Conservation (phyloP, 345 rosid species). For the Psidium friedrichsthalianum region DNA sequence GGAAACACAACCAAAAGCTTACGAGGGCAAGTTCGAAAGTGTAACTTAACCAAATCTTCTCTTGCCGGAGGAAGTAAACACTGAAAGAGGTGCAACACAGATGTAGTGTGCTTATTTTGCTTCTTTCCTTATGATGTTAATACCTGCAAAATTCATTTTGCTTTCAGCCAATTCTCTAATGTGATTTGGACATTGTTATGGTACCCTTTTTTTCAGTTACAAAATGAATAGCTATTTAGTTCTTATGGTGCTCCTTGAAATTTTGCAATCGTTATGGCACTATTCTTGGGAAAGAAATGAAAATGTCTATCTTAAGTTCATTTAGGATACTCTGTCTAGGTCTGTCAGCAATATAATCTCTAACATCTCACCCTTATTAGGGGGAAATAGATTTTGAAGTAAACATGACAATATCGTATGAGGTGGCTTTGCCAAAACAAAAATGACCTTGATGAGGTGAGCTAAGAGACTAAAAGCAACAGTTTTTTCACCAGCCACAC, state of each 20-base stretch:
- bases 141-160: background rate
- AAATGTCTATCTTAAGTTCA: background rate
- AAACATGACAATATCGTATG: background rate
- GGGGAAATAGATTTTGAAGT: background rate
- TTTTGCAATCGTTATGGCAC: background rate
- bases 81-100: constrained; percentile 52
- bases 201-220: background rate
- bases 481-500: background rate
- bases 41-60: constrained; percentile 56
- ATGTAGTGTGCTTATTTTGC: background rate
- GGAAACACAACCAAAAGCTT: constrained; percentile 13
- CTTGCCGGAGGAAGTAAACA: constrained; percentile 40
- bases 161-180: background rate
- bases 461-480: background rate
- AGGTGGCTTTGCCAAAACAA: background rate
- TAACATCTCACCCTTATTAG: background rate
- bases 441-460: background rate
- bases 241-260: background rate
- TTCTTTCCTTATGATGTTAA: background rate
- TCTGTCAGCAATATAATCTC: background rate
- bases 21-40: constrained; percentile 56
- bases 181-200: background rate
- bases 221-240: background rate
- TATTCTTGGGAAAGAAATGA: background rate
- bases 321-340: background rate